Conservation (phyloP, 768 basidiomycete genomes). For the Antrodiella citrinella region DNA sequence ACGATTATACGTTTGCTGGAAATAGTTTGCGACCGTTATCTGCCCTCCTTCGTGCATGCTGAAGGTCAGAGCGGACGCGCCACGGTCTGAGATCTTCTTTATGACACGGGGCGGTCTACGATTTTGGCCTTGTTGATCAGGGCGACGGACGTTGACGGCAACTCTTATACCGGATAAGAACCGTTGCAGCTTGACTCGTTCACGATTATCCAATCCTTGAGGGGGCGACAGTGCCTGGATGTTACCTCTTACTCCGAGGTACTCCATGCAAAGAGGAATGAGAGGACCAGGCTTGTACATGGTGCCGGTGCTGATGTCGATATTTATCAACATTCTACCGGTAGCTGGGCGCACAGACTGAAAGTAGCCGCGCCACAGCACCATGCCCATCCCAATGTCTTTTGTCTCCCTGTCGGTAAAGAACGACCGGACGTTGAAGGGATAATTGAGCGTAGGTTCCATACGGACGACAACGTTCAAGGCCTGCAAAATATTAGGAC, state of each 20-base stretch:
- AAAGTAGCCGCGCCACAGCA: constrained; percentile 76
- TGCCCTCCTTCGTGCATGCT: constrained; percentile 45
- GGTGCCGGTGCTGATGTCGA: constrained; percentile 70
- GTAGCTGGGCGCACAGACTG: constrained; percentile 68
- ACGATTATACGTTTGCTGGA: constrained; percentile 41
- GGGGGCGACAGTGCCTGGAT: constrained; percentile 32
- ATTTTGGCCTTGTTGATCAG: neutral
- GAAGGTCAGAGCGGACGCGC: constrained; percentile 50
- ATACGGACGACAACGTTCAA: constrained; percentile 71
- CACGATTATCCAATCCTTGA: constrained; percentile 39
- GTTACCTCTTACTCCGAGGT: constrained; percentile 29
- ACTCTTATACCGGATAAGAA: constrained; percentile 50
- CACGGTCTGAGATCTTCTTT: constrained; percentile 46
- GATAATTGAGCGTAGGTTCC: constrained; percentile 59
- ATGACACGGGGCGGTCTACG: constrained; percentile 45
- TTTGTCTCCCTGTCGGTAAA: constrained; percentile 51
- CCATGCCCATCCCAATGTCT: constrained; percentile 53
- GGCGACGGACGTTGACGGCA: constrained; percentile 24
- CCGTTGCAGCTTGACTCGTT: constrained; percentile 43
- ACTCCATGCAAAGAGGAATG: constrained; percentile 49
- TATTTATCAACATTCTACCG: constrained; percentile 58
- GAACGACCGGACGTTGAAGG: constrained; percentile 70
- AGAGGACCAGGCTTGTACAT: constrained; percentile 66
- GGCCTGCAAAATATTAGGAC: constrained; percentile 33
- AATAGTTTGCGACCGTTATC: constrained; percentile 58